Percentiles rank a stretch among this genome's conserved stretches.
Conservation (phyloP, 371 early-diverging fungal species). For the Syncephalis plumigaleata region DNA sequence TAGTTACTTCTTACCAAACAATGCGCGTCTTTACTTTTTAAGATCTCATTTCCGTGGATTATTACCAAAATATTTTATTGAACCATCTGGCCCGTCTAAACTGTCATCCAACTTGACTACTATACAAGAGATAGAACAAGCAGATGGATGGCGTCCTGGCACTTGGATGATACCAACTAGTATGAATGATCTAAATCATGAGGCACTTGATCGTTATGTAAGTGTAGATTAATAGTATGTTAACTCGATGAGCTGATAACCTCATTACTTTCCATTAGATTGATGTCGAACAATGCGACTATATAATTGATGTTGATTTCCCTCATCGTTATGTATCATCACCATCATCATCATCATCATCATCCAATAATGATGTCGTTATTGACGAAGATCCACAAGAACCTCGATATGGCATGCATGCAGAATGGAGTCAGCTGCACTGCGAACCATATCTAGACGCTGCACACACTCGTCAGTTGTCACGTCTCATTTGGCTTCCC, state of each 20-base stretch:
- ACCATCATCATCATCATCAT: no score
- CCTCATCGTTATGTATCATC: not conserved
- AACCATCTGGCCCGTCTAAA: no score
- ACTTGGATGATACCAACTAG: slow-evolving; percentile 23
- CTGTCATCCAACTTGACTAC: not conserved
- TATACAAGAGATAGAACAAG: not conserved
- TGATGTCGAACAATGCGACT: slow-evolving; percentile 37
- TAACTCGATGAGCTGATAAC: not conserved
- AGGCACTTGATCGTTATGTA: slow-evolving; percentile 41
- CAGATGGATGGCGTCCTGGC: slow-evolving; percentile 13
- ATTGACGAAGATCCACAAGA: no score
- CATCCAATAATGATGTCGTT: no score
- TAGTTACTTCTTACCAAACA: slow-evolving; percentile 70
- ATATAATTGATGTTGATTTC: slow-evolving; percentile 42
- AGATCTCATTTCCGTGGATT: slow-evolving; percentile 41
- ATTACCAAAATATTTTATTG: slow-evolving; percentile 39
- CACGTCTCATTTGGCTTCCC: no score
- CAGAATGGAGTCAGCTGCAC: no score
- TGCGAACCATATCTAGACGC: no score
- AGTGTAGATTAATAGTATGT: slow-evolving; percentile 6
- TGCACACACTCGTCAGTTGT: no score
- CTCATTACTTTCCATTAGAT: slow-evolving; percentile 16
- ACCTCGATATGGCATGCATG: no score
- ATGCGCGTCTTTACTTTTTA: slow-evolving; percentile 35
- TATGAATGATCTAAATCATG: slow-evolving; percentile 57